Conservation (phyloP, 495 filamentous ascomycete genomes). For the Glarea lozoyensis region DNA sequence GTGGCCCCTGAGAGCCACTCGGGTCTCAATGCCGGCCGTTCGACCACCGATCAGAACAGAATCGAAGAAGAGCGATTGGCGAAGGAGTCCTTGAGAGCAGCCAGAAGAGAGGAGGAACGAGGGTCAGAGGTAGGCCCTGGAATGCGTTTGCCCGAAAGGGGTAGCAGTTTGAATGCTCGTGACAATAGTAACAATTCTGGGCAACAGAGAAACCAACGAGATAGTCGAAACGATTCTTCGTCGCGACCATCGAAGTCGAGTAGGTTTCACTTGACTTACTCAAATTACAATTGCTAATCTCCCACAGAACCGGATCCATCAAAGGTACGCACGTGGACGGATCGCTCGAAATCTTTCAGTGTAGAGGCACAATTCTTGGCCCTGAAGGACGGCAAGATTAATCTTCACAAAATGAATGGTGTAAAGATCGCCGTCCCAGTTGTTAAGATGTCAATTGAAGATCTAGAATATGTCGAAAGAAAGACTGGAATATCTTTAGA, state of each 20-base stretch:
- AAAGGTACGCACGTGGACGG: slow-evolving; percentile 87
- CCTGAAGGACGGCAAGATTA: slow-evolving; percentile 89
- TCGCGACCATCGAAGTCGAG: slow-evolving; percentile 52
- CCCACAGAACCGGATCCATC: slow-evolving; percentile 66
- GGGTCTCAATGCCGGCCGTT: slow-evolving; percentile 57
- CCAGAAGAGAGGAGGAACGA: slow-evolving; percentile 44
- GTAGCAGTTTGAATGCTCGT: slow-evolving; percentile 52
- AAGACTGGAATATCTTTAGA: slow-evolving; percentile 81
- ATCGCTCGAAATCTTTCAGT: slow-evolving; percentile 89
- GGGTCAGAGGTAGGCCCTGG: slow-evolving; percentile 69
- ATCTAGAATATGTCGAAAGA: slow-evolving; percentile 89
- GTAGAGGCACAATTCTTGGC: slow-evolving; percentile 97
- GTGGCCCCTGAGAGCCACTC: slow-evolving; percentile 36
- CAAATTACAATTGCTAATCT: slow-evolving; percentile 1
- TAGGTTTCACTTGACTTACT: slow-evolving; percentile 35
- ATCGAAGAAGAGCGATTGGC: slow-evolving; percentile 72
- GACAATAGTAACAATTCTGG: slow-evolving; percentile 44
- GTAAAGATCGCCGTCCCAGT: slow-evolving; percentile 97
- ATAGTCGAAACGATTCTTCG: slow-evolving; percentile 40
- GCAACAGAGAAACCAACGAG: slow-evolving; percentile 62
- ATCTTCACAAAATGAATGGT: slow-evolving; percentile 94
- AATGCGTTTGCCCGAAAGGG: slow-evolving; percentile 58
- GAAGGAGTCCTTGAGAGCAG: slow-evolving; percentile 61
- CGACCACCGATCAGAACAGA: slow-evolving; percentile 74
- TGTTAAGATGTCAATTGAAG: slow-evolving; percentile 87